These are phyloP conservation scores for Teratosphaeria nubilosa DNA, from an alignment of 2,329 filamentous ascomycete species.

Conservation along the genomic window DNA sequence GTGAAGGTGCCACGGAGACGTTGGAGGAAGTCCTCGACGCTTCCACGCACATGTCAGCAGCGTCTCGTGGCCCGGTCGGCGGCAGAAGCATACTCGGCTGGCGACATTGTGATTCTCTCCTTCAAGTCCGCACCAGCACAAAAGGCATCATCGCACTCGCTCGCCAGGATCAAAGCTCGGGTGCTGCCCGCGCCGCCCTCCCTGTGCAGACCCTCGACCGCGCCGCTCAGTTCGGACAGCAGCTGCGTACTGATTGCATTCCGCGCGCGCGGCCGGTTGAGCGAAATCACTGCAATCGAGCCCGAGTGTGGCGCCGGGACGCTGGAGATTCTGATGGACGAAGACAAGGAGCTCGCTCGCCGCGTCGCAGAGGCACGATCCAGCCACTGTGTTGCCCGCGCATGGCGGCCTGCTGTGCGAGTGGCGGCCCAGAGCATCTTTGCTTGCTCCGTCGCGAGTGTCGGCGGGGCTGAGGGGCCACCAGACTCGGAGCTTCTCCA, in stretches of 20 bases:
- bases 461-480: neutral
- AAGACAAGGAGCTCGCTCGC: constrained; percentile 12
- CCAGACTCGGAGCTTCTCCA: no score
- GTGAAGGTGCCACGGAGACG: constrained; percentile 68
- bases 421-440: constrained; percentile 6
- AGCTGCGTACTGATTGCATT: constrained; percentile 83
- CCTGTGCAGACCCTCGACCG: constrained; percentile 60
- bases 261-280: constrained; percentile 74
- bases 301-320: constrained; percentile 70
- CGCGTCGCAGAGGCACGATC: constrained; percentile 1
- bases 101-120: constrained; percentile 66
- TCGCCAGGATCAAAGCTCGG: constrained; percentile 72
- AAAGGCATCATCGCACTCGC: constrained; percentile 76
- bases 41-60: constrained; percentile 28
- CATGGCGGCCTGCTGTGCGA: constrained; percentile 4
- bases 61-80: neutral
- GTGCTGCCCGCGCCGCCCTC: constrained; percentile 52
- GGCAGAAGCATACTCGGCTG: constrained; percentile 56
- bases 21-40: constrained; percentile 68
- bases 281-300: constrained; percentile 75
- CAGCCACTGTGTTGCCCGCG: constrained; percentile 5
- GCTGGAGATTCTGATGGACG: constrained; percentile 56
- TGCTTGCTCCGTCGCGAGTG: neutral
- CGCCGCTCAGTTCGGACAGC: constrained; percentile 57
- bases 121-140: constrained; percentile 94